Conservation (phyloP, 1,284 basidiomycete genomes). For the Boletus sp. region DNA sequence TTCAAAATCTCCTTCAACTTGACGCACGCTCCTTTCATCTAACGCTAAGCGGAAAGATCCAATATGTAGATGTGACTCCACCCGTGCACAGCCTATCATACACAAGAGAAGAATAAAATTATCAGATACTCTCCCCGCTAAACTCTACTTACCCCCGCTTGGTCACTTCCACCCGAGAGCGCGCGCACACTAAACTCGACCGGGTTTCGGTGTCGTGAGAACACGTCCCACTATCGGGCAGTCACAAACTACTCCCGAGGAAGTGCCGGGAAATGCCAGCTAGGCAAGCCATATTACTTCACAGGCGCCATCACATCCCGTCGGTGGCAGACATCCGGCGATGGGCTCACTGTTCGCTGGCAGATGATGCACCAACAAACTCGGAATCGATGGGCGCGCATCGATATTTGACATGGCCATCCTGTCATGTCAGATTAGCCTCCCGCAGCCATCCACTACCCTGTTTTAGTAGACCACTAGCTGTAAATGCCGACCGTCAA, state of each 20-base stretch:
- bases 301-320: conserved; percentile 14
- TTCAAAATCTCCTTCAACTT: conserved; percentile 22
- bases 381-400: conserved; percentile 16
- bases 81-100: conserved; percentile 24
- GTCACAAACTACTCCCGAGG: conserved; percentile 20
- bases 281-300: conserved; percentile 24
- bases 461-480: conserved; percentile 16
- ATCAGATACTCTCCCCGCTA: conserved; percentile 11
- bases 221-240: conserved; percentile 11
- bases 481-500: conserved; percentile 4
- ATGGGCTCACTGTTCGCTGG: conserved; percentile 13
- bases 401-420: conserved; percentile 1
- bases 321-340: conserved; percentile 19
- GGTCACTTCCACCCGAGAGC: conserved; percentile 1
- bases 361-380: conserved; percentile 26
- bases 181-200: neutral
- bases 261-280: conserved; percentile 19
- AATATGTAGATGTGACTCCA: conserved; percentile 33
- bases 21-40: conserved; percentile 35
- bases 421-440: conserved; percentile 22
- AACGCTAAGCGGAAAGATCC: conserved; percentile 37
- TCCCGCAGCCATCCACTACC: conserved; percentile 10
- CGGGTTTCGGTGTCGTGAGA: conserved; percentile 18
- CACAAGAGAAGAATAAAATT: conserved; percentile 18
- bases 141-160: conserved; percentile 13